Conservation (phyloP, 2,329 filamentous ascomycete species). For the Cercospora beticola region DNA sequence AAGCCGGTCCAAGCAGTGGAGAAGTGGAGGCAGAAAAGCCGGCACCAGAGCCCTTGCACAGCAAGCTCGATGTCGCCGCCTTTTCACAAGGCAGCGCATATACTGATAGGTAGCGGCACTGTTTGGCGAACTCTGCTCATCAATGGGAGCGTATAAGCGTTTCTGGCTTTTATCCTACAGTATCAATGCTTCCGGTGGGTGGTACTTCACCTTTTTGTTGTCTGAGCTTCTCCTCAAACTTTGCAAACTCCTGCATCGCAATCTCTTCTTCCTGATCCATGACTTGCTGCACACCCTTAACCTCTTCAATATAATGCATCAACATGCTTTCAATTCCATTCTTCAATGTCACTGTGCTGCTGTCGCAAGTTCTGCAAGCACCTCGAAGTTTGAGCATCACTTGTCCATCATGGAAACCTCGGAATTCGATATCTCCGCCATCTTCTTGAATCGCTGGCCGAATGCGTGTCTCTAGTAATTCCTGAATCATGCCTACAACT, state of each 20-base stretch:
- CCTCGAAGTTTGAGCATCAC: slow-evolving; percentile 74
- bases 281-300: slow-evolving; percentile 87
- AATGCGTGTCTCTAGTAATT: slow-evolving; percentile 91
- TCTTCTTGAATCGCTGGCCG: slow-evolving; percentile 96
- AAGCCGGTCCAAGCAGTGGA: background rate
- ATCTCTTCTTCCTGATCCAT: slow-evolving; percentile 90
- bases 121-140: background rate
- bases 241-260: slow-evolving; percentile 81
- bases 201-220: slow-evolving; percentile 58
- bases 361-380: slow-evolving; percentile 93
- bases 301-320: slow-evolving; percentile 88
- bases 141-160: background rate
- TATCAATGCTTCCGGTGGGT: slow-evolving; percentile 56
- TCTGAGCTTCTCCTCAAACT: slow-evolving; percentile 83
- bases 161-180: slow-evolving; percentile 32
- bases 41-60: background rate
- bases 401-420: slow-evolving; percentile 81
- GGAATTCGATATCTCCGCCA: slow-evolving; percentile 93
- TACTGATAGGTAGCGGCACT: slow-evolving; percentile 17
- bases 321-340: slow-evolving; percentile 98
- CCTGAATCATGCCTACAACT: slow-evolving; percentile 97
- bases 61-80: slow-evolving; percentile 21
- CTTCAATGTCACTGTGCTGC: slow-evolving; percentile 92
- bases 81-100: slow-evolving; percentile 27
- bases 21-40: background rate